phyloP scores from a whole-genome alignment of 371 early-diverging fungal genomes.

The Zychaea mexicana region DNA sequence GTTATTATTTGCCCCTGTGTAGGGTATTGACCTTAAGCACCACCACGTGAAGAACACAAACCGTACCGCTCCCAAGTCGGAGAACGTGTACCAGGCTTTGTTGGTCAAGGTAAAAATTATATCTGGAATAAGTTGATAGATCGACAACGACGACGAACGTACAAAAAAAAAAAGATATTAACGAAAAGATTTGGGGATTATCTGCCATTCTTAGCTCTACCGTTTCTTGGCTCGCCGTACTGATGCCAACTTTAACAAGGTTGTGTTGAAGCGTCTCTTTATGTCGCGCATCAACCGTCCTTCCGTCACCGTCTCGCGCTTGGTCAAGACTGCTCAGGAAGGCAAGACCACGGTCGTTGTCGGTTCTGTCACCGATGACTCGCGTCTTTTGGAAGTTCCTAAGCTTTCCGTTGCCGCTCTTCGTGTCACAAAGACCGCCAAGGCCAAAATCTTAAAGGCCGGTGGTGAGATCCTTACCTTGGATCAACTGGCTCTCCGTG shows the following conservation, averaged over 20 bases:
- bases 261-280: constrained; percentile 96
- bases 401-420: constrained; percentile 96
- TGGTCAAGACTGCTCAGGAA: constrained; percentile 71
- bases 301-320: constrained; percentile 90
- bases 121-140: no score
- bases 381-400: constrained; percentile 91
- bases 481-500: constrained; percentile 97
- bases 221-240: constrained; percentile 98
- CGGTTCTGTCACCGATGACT: constrained; percentile 97
- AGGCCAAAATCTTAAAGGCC: constrained; percentile 96
- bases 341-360: constrained; percentile 91
- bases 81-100: constrained; percentile 91
- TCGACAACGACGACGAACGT: no score
- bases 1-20: neutral
- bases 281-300: constrained; percentile 98
- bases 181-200: no score
- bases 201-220: constrained; percentile 77
- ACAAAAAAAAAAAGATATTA: no score
- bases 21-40: constrained; percentile 96
- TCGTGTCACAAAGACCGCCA: constrained; percentile 93
- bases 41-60: constrained; percentile 92
- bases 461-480: constrained; percentile 98
- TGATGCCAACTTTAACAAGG: constrained; percentile 97
- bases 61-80: constrained; percentile 84
- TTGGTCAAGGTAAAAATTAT: constrained; percentile 79